Evolutionary conservation across 768 basidiomycete species (phyloP), one percentile per base, ranked within the genome.

Genomic region (Panellus pusillus): DNA sequence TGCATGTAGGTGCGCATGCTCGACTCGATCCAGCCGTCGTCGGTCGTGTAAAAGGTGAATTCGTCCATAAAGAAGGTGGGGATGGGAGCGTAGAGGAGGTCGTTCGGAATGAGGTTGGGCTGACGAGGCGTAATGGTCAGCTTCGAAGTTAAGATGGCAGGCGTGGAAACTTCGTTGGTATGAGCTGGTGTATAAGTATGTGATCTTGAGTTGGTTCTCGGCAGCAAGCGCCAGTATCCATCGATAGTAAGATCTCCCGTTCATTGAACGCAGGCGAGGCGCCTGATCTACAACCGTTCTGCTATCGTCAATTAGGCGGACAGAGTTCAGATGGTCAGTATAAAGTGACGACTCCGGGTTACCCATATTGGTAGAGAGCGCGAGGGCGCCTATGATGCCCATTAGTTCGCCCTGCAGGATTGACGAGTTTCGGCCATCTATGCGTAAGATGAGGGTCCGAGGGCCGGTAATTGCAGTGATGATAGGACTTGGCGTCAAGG

Each of bases 321-420:
- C 56, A 0, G 66, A 56, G 39, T 67, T 67, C 1, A 67, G 56
- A 19, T 69, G 66, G 42, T 69, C 65, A 1, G 63, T 62, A 47
- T 52, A 61, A 0, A 67, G 37, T 11, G 12, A 27, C 27, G 37
- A 5, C 6, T 32, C 44, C 9, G 43, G 1, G 24, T 43, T 27
- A 18, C 24, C 11, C 6, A 44, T 24, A 14, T 44, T 6, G n/a
- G 15, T 20, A 0, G 58, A 50, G 4, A 63, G 20, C 18, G 62
- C 43, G 4, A 66, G 48, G 1, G 54, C 50, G 2, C 31, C 29
- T 14, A 67, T 62, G 6, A 67, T 28, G 1, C 65, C 65, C 6
- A 67, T 38, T 0, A 58, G 50, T 28, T 66, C 63, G 6, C 66
- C n/a, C n/a, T n/a, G n/a, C 64, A 64, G 47, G 9, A 66, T 64